Evolutionary conservation across 1,139 yeast species (phyloP).

Genomic region (Taiozyma onychis): DNA sequence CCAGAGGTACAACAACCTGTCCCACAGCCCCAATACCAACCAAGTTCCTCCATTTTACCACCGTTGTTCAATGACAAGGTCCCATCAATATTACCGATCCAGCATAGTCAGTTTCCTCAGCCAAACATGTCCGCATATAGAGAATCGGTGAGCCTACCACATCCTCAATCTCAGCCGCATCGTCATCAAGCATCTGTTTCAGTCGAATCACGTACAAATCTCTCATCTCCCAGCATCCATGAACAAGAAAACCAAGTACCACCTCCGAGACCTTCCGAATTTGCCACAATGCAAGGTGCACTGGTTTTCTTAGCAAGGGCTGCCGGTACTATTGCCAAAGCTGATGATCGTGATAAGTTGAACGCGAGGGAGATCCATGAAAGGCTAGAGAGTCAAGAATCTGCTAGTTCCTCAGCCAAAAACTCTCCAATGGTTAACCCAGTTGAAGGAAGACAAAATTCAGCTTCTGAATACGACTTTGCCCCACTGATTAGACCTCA

Average conservation of each 20-base stretch:
- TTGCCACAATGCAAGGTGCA: constrained; percentile 55
- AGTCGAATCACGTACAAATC: not conserved
- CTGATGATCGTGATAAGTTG: constrained; percentile 60
- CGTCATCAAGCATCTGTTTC: not conserved
- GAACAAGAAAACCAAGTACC: constrained; percentile 5
- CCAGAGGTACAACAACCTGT: not conserved
- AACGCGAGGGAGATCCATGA: constrained; percentile 56
- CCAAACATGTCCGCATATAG: not conserved
- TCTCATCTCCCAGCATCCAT: not conserved
- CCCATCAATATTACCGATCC: not conserved
- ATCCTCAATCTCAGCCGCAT: not conserved
- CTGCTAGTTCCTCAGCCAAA: constrained; percentile 2
- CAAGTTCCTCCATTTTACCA: not conserved
- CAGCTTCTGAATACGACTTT: constrained; percentile 4
- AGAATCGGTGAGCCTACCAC: not conserved
- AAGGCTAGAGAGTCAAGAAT: constrained; percentile 24
- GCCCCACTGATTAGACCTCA: constrained; percentile 20
- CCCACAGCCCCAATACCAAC: not conserved
- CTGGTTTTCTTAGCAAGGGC: constrained; percentile 69
- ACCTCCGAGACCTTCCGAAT: constrained; percentile 23
- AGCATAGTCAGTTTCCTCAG: not conserved
- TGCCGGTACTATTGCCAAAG: constrained; percentile 63
- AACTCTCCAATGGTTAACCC: constrained; percentile 4
- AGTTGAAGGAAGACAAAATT: constrained; percentile 2
- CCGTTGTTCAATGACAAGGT: not conserved